Base-by-base conservation (phyloP, 106 monocot genomes). In the Agapanthus africanus region DNA sequence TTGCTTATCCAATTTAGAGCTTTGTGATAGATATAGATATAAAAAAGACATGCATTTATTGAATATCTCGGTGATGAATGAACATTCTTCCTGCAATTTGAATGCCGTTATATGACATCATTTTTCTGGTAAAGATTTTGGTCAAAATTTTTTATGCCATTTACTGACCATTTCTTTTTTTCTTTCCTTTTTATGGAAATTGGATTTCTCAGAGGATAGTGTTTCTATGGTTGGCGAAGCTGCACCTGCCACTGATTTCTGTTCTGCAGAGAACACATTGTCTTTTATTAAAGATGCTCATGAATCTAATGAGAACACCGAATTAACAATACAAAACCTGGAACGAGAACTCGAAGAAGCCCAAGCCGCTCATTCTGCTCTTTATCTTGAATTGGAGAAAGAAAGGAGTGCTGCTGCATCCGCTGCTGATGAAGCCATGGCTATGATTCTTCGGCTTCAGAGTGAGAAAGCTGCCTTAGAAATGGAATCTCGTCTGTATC, bases 381-480 rank as follows among this genome's bases (percentile, higher is more conserved):
- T 99, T 23, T 77, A 67, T 56, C 68, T 80, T 68, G 99, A 99
- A 38, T 57, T 99, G 60, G 99, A 99, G 76, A 87, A 93, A 52
- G 99, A 99, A 82, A 90, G 99, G 63, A 99, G 65, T 66, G 87
- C 90, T 46, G 76, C 99, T 62, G 84, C 90, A 6, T 78, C 76
- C 42, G 87, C 99, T 34, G 85, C 93, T 36, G 99, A 99, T 30
- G 99, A 93, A 72, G 93, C 99, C 30, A 85, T 99, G 90, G 87
- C 90, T 1, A 99, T 99, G 99, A 99, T 99, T 76, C 61, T 82
- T 33, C 73, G 99, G 1, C 81, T 99, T 14, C 99, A 99, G 68
- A 79, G 83, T 79, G 93, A 99, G 71, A 99, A 99, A 65, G 91
- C 93, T 9, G 74, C 79, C 0, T 75, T 90, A 28, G 87, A 85